Evolutionary conservation across 1,139 yeast species (phyloP).

Genomic region (Candida albicans): DNA sequence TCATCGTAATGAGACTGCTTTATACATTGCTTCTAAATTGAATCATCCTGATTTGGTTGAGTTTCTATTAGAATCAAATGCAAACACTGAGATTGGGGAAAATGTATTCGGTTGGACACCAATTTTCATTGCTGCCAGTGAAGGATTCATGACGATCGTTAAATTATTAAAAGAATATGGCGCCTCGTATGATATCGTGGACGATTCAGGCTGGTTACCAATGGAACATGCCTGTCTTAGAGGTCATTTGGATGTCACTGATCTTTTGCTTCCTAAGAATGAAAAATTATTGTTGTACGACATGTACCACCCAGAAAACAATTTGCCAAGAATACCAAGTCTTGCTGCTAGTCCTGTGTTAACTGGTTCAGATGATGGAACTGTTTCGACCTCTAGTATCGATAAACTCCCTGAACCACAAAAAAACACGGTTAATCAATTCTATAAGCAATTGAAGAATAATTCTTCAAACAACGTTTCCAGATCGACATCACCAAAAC

Average conservation of each 20-base stretch:
- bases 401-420: constrained; percentile 45
- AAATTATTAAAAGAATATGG: constrained; percentile 52
- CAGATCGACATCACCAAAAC: constrained; percentile 32
- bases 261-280: constrained; percentile 51
- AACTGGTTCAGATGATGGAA: constrained; percentile 16
- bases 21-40: constrained; percentile 75
- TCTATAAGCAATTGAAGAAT: constrained; percentile 42
- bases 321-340: constrained; percentile 30
- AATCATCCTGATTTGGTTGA: constrained; percentile 56
- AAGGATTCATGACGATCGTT: constrained; percentile 67
- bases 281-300: constrained; percentile 38
- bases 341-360: constrained; percentile 17
- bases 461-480: constrained; percentile 20
- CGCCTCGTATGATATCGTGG: constrained; percentile 58
- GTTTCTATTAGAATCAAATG: constrained; percentile 53
- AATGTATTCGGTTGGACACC: constrained; percentile 93
- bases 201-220: constrained; percentile 94
- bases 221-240: constrained; percentile 93
- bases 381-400: constrained; percentile 27
- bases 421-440: constrained; percentile 35
- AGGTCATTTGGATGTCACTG: constrained; percentile 78
- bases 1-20: constrained; percentile 67
- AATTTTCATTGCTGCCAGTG: constrained; percentile 85
- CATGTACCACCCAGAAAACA: constrained; percentile 40
- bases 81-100: constrained; percentile 78